phyloP scores from a whole-genome alignment of 2,329 filamentous ascomycete species.

The Pseudopyrenochaeta lycopersici region DNA sequence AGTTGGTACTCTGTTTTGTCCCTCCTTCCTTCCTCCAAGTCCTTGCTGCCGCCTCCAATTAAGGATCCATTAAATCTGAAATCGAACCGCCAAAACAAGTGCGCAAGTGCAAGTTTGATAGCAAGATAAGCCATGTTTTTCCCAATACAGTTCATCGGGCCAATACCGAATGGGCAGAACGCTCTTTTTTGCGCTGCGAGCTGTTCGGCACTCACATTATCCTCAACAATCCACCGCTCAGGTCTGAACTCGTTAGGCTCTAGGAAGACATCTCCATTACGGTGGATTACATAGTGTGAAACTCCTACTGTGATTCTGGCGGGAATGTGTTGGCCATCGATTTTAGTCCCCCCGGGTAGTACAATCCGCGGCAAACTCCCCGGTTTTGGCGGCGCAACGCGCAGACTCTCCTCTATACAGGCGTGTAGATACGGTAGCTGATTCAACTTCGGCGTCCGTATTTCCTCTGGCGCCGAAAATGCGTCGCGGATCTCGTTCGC shows the following conservation, averaged over 20 bases:
- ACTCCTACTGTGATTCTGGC: conserved; percentile 34
- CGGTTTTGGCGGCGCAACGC: too few relatives aligned
- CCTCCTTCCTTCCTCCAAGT: too few relatives aligned
- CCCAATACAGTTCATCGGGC: conserved; percentile 69
- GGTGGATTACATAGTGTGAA: conserved; percentile 32
- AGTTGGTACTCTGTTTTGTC: too few relatives aligned
- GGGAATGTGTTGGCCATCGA: conserved; percentile 32
- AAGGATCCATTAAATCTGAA: too few relatives aligned
- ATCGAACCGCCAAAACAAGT: conserved; percentile 68
- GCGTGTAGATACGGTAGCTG: too few relatives aligned
- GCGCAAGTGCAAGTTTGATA: conserved; percentile 68
- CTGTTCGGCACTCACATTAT: conserved; percentile 5
- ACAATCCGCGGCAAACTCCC: too few relatives aligned
- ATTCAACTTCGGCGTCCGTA: too few relatives aligned
- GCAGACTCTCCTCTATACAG: too few relatives aligned
- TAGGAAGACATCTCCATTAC: conserved; percentile 23
- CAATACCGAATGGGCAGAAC: conserved; percentile 76
- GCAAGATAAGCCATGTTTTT: conserved; percentile 72
- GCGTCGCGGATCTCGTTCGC: too few relatives aligned
- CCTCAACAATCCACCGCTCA: conserved; percentile 31
- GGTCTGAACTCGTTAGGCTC: conserved; percentile 27
- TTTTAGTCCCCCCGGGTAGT: conserved; percentile 30
- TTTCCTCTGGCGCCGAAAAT: too few relatives aligned
- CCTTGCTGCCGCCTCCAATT: too few relatives aligned
- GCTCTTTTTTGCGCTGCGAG: conserved; percentile 50